phyloP scores from a whole-genome alignment of 139 green algal species.

The Chlorella sorokiniana region DNA sequence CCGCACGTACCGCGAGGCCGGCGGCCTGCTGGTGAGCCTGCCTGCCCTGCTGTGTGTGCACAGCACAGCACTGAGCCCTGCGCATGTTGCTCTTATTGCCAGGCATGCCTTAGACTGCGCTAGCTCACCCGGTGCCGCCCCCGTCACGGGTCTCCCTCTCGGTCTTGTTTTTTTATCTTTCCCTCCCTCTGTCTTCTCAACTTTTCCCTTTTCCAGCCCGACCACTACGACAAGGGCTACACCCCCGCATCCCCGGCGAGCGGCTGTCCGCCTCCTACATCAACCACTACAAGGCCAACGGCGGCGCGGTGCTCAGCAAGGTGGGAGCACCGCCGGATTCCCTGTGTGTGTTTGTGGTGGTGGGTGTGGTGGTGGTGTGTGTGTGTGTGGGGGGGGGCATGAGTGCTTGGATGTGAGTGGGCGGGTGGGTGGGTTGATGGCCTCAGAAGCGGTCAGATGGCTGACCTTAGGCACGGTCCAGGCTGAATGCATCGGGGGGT shows the following conservation, averaged over 20 bases:
- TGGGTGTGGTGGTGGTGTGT: too few species aligned
- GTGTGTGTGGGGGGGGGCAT: too few species aligned
- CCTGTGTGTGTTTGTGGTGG: too few species aligned
- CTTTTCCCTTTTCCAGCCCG: conserved; percentile 45
- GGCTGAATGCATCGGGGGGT: too few species aligned
- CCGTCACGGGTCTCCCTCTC: neutral
- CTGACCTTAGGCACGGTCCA: too few species aligned
- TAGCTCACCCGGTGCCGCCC: neutral
- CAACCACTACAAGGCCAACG: conserved; percentile 84
- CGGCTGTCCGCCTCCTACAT: conserved; percentile 74
- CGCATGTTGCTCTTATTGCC: neutral
- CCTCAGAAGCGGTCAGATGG: too few species aligned
- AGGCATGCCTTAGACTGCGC: too few species aligned
- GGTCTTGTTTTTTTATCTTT: neutral
- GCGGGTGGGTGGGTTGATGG: too few species aligned
- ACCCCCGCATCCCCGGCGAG: conserved; percentile 53
- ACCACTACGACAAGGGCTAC: conserved; percentile 68
- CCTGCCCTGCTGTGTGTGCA: neutral
- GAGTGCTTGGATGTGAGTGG: too few species aligned
- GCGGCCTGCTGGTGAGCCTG: conserved; percentile 30
- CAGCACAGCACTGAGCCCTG: neutral
- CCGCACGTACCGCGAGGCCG: conserved; percentile 27
- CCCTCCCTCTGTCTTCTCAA: neutral
- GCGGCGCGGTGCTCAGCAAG: conserved; percentile 60
- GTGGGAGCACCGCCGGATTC: too few species aligned